A percentile compares a stretch with the other conserved stretches of the same genome.
phyloP scores from a whole-genome alignment of 2,329 filamentous ascomycete species.

The Paecilomyces fulvus region DNA sequence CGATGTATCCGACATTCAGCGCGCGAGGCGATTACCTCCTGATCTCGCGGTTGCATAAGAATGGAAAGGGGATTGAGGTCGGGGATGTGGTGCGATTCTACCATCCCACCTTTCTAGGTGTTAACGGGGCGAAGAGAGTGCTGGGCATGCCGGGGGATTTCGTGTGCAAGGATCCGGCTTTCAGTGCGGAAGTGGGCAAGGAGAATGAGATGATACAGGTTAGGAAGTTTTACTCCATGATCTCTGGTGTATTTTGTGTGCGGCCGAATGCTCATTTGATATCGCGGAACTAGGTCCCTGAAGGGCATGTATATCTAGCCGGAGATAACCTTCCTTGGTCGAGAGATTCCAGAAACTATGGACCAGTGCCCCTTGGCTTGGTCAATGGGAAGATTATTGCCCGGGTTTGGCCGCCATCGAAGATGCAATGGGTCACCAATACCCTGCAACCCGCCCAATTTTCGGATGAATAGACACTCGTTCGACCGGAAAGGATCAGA shows the following conservation, averaged over 20 bases:
- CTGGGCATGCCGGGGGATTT: conserved; percentile 59
- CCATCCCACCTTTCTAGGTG: conserved; percentile 58
- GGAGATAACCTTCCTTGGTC: conserved; percentile 83
- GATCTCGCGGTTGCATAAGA: conserved; percentile 58
- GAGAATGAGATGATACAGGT: conserved; percentile 44
- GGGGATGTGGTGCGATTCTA: conserved; percentile 77
- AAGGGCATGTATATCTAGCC: conserved; percentile 83
- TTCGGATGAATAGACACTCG: conserved; percentile 6
- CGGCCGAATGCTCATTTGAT: background rate
- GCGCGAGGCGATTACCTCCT: conserved; percentile 60
- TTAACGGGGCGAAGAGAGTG: conserved; percentile 69
- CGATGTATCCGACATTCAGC: conserved; percentile 81
- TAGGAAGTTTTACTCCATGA: conserved; percentile 3
- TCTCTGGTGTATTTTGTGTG: background rate
- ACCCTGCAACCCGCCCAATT: conserved; percentile 25
- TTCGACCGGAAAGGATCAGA: background rate
- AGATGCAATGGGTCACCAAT: conserved; percentile 29
- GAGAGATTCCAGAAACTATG: conserved; percentile 77
- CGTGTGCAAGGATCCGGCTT: conserved; percentile 37
- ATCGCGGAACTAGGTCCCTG: conserved; percentile 56
- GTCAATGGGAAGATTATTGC: conserved; percentile 75
- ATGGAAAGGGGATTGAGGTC: conserved; percentile 60
- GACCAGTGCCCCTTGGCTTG: conserved; percentile 75
- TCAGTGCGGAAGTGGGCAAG: conserved; percentile 22
- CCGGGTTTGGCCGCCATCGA: conserved; percentile 27